A percentile compares a stretch with the other conserved stretches of the same genome.
These are phyloP conservation scores for Cunninghamia lanceolata DNA, from an alignment of 75 land plant genomes.

Conservation along the genomic window DNA sequence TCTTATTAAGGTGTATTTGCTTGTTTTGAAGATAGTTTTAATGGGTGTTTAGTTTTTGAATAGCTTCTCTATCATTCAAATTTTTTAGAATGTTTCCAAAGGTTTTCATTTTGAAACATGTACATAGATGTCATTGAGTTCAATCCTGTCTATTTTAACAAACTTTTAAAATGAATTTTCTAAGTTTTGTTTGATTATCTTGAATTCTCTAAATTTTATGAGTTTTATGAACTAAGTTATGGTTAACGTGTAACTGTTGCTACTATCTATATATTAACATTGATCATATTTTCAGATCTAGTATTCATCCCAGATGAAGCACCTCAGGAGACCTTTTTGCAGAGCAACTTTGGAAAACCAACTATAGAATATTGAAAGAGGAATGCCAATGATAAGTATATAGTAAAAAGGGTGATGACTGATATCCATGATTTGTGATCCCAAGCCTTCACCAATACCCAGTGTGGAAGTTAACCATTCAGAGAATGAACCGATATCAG, in stretches of 20 bases:
- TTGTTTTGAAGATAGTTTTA: neutral
- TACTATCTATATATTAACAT: neutral
- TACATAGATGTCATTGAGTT: neutral
- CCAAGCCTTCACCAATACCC: slow-evolving; percentile 19
- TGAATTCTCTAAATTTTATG: neutral
- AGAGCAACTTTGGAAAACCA: slow-evolving; percentile 46
- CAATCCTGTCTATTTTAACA: neutral
- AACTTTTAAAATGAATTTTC: neutral
- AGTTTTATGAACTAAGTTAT: neutral
- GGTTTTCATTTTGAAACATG: too few species aligned
- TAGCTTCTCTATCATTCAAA: too few species aligned
- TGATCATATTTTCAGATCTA: neutral
- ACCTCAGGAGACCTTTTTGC: slow-evolving; percentile 40
- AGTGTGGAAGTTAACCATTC: slow-evolving; percentile 54
- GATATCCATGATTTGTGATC: slow-evolving; percentile 35
- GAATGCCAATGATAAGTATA: slow-evolving; percentile 52
- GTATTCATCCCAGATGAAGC: slow-evolving; percentile 50
- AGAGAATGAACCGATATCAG: slow-evolving; percentile 75
- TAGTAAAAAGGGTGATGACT: slow-evolving; percentile 68
- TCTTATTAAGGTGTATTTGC: neutral
- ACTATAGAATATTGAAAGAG: slow-evolving; percentile 52
- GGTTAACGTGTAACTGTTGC: neutral
- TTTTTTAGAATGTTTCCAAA: neutral
- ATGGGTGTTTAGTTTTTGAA: neutral
- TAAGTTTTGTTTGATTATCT: neutral